These are phyloP conservation scores for Darksidea phi DNA, from an alignment of 495 filamentous ascomycete genomes.

Conservation along the genomic window DNA sequence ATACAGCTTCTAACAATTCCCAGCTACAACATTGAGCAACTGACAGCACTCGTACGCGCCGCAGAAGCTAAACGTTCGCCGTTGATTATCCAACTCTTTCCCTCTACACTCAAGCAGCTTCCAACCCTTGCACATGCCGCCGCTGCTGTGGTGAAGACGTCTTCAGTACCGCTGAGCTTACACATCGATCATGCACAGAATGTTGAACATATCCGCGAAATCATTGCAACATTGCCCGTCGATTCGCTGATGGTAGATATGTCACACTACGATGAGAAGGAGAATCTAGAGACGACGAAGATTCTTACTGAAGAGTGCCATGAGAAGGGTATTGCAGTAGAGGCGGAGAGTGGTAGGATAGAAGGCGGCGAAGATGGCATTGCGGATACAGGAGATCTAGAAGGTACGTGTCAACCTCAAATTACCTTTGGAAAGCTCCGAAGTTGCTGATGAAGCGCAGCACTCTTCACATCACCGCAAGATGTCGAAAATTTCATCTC, in stretches of 20 bases:
- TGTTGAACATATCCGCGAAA: constrained; percentile 29
- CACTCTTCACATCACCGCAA: constrained; percentile 34
- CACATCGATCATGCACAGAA: constrained; percentile 37
- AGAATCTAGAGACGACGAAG: constrained; percentile 36
- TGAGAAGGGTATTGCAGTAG: constrained; percentile 36
- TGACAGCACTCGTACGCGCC: constrained; percentile 26
- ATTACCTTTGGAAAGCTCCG: no score
- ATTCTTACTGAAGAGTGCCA: constrained; percentile 34
- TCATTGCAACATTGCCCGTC: constrained; percentile 27
- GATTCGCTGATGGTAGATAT: constrained; percentile 41
- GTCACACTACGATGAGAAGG: constrained; percentile 38
- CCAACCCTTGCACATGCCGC: constrained; percentile 28
- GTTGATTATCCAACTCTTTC: constrained; percentile 26
- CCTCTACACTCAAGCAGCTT: constrained; percentile 25
- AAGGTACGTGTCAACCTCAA: constrained; percentile 16
- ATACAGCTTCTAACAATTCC: background rate
- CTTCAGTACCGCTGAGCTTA: constrained; percentile 33
- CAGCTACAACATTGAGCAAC: constrained; percentile 31
- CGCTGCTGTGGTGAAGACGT: constrained; percentile 27
- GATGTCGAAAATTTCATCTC: constrained; percentile 36
- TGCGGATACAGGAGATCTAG: constrained; percentile 35
- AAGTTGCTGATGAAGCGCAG: background rate
- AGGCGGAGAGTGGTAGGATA: constrained; percentile 38
- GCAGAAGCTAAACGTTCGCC: constrained; percentile 23
- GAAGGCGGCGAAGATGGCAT: constrained; percentile 40